Evolutionary conservation across 441 rosid species (phyloP).

Genomic region (Mallotus repandus): DNA sequence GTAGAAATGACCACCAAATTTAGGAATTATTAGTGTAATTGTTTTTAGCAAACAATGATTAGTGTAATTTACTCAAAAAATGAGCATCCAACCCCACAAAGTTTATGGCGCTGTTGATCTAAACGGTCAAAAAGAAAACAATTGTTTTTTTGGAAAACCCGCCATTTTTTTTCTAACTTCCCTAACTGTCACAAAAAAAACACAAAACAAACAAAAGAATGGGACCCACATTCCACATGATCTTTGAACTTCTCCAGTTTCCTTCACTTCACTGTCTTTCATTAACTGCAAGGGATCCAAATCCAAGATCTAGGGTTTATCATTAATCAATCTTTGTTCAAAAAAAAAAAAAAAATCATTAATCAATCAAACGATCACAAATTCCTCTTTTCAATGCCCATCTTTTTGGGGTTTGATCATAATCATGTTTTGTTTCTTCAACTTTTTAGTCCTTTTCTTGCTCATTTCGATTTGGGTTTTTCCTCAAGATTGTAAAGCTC

Average conservation of each 20-base stretch:
- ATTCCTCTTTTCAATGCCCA: neutral
- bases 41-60: too few relatives aligned
- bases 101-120: neutral
- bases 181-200: constrained; percentile 21
- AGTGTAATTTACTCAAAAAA: too few relatives aligned
- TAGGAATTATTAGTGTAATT: too few relatives aligned
- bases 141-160: neutral
- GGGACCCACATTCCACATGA: constrained; percentile 27
- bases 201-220: neutral
- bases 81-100: neutral
- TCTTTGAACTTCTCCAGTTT: neutral
- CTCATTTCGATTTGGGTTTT: constrained; percentile 31
- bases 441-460: constrained; percentile 34
- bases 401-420: neutral
- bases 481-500: constrained; percentile 38
- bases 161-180: constrained; percentile 15
- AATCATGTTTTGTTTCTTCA: constrained; percentile 27
- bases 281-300: neutral
- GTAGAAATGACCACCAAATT: too few relatives aligned
- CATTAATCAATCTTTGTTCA: neutral
- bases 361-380: neutral
- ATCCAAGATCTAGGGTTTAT: constrained; percentile 15
- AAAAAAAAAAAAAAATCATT: too few relatives aligned
- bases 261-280: too few relatives aligned
- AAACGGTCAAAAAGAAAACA: neutral